Conservation (phyloP, 306 rosid genomes). For the Cajanus cajan region DNA sequence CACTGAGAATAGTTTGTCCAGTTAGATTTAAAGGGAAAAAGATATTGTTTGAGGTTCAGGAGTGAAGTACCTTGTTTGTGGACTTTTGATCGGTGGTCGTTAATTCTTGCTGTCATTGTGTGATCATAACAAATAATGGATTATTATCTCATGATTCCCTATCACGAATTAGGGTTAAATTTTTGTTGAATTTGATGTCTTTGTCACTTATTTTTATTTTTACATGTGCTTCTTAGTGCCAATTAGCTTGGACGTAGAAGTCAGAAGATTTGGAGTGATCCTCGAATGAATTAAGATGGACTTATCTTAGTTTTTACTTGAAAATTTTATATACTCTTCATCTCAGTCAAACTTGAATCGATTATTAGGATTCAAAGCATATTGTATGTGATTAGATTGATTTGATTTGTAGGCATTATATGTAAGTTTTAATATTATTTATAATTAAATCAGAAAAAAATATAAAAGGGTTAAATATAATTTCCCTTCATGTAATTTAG, state of each 20-base stretch:
- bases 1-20: not conserved
- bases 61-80: not conserved
- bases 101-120: constrained; percentile 7
- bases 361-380: no score
- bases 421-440: no score
- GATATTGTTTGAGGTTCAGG: not conserved
- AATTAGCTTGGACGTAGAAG: not conserved
- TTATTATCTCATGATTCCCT: not conserved
- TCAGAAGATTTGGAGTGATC: not conserved
- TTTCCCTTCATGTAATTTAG: no score
- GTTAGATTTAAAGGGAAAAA: constrained; percentile 17
- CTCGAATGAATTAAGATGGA: not conserved
- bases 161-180: not conserved
- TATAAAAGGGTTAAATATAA: no score
- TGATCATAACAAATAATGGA: not conserved
- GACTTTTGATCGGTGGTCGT: not conserved
- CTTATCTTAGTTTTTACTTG: not conserved
- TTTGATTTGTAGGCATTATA: not conserved
- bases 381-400: not conserved
- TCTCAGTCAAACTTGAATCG: no score
- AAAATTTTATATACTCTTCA: no score
- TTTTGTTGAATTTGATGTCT: not conserved
- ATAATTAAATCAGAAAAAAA: no score
- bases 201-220: not conserved
- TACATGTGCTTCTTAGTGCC: not conserved